Evolutionary conservation across 345 rosid genomes (phyloP).

Genomic region (Eucalyptus pauciflora): DNA sequence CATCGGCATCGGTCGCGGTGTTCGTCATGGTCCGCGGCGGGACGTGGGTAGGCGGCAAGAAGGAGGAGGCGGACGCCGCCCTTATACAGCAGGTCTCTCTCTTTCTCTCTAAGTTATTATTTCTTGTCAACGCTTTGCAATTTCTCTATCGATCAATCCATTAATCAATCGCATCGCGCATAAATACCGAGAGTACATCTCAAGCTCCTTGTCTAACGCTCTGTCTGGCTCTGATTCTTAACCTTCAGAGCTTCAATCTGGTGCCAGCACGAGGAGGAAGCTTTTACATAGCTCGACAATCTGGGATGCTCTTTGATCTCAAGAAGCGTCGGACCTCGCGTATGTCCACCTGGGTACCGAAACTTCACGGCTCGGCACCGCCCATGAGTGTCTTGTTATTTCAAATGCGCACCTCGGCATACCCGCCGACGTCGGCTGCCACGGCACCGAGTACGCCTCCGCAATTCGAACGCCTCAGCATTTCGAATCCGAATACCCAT

Average conservation of each 20-base stretch:
- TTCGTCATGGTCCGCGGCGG: background rate
- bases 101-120: background rate
- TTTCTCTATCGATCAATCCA: background rate
- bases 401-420: too few species aligned
- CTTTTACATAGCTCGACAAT: background rate
- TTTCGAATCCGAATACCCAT: too few species aligned
- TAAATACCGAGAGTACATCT: background rate
- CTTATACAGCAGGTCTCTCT: background rate
- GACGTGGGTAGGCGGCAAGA: background rate
- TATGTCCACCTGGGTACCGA: accelerated
- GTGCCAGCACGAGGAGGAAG: background rate
- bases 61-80: background rate
- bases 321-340: background rate
- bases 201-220: background rate
- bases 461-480: too few species aligned
- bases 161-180: background rate
- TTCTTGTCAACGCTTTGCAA: background rate
- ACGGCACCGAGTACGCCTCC: too few species aligned
- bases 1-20: background rate
- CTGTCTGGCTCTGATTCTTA: background rate
- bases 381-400: accelerated
- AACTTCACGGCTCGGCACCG: too few species aligned
- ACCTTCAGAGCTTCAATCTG: background rate
- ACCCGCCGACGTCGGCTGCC: too few species aligned
- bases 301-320: background rate